Percentiles rank a stretch among this genome's conserved stretches.
Conservation (phyloP, 148 eudicot genomes). For the Silene uniflora region DNA sequence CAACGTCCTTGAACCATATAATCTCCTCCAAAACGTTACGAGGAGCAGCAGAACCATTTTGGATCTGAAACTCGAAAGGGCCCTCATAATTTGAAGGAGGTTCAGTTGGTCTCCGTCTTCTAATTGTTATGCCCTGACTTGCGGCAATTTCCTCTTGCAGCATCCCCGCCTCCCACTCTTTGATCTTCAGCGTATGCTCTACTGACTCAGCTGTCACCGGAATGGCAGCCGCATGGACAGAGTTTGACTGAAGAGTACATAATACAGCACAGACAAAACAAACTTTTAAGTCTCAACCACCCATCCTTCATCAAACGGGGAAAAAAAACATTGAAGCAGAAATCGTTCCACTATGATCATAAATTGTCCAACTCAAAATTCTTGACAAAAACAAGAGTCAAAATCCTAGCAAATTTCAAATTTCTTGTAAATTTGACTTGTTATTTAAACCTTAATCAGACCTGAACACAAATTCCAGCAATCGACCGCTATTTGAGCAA, state of each 20-base stretch:
- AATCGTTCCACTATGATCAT: neutral
- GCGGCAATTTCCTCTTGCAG: conserved; percentile 66
- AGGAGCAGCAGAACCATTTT: conserved; percentile 59
- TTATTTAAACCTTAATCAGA: neutral
- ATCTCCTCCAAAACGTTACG: conserved; percentile 88
- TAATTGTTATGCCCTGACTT: conserved; percentile 73
- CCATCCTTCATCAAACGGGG: neutral
- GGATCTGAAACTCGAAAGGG: conserved; percentile 64
- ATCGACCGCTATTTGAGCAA: neutral
- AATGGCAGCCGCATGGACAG: conserved; percentile 40
- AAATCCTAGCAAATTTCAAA: neutral
- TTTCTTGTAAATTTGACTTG: neutral
- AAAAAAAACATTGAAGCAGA: neutral
- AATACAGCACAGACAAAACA: neutral
- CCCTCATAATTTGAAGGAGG: conserved; percentile 80
- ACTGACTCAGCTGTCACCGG: conserved; percentile 29
- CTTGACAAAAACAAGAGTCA: neutral
- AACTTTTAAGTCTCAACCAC: neutral
- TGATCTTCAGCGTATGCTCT: conserved; percentile 48
- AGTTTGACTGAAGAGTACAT: conserved; percentile 37
- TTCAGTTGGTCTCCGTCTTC: conserved; percentile 74
- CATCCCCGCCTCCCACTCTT: conserved; percentile 75
- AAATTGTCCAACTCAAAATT: neutral
- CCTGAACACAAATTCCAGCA: neutral
- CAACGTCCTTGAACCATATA: conserved; percentile 80